These are phyloP conservation scores for Warburgia ugandensis DNA, from an alignment of 164 flowering plant species.

Conservation along the genomic window DNA sequence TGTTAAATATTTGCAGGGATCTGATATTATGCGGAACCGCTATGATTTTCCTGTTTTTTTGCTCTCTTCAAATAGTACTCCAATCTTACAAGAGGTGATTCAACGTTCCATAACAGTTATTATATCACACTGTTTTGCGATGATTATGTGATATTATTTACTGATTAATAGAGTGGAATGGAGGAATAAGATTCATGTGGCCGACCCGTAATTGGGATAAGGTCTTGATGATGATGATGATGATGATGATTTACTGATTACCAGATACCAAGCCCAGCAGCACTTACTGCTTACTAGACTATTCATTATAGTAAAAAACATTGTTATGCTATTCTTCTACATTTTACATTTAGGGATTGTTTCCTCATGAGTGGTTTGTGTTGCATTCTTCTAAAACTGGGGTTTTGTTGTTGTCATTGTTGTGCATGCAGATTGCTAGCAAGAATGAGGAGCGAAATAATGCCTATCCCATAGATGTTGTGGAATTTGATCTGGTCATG, in stretches of 20 bases:
- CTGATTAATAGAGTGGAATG: no score
- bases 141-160: not conserved
- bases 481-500: slow-evolving; percentile 90
- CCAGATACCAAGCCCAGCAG: no score
- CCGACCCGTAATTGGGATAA: no score
- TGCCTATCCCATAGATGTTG: slow-evolving; percentile 43
- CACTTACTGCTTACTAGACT: no score
- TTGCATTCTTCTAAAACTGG: not conserved
- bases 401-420: not conserved
- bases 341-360: no score
- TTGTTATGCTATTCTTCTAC: no score
- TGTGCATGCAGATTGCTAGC: slow-evolving; percentile 39
- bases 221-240: no score
- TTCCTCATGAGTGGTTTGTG: not conserved
- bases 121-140: not conserved
- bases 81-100: slow-evolving; percentile 51
- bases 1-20: slow-evolving; percentile 54
- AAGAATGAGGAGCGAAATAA: slow-evolving; percentile 41
- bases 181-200: no score
- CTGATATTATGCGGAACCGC: slow-evolving; percentile 69
- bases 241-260: no score
- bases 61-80: slow-evolving; percentile 49
- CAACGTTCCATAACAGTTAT: not conserved
- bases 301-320: no score
- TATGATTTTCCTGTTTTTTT: slow-evolving; percentile 85